Evolutionary conservation across 768 basidiomycete species (phyloP).

Genomic region (Fistulinella prunicolor): DNA sequence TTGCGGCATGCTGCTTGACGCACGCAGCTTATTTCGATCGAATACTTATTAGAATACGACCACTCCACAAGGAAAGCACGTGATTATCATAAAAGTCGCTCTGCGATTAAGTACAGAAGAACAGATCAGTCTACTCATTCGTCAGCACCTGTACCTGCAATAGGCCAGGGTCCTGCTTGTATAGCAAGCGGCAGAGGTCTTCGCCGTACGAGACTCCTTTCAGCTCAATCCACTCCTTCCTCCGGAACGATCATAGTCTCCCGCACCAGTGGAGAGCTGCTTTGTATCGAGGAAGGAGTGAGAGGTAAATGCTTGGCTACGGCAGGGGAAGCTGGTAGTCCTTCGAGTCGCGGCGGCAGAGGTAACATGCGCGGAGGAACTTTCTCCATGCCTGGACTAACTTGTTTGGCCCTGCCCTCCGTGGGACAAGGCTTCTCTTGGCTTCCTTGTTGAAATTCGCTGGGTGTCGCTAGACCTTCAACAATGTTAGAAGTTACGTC

Average conservation of each 20-base stretch:
- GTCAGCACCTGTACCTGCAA: conserved; percentile 12
- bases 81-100: conserved; percentile 20
- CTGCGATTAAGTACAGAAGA: conserved; percentile 1
- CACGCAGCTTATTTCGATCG: conserved; percentile 9
- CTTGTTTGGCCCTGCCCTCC: conserved; percentile 4
- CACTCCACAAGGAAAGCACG: conserved; percentile 10
- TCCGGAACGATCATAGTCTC: conserved; percentile 21
- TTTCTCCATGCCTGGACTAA: neutral
- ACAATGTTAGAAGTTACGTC: conserved; percentile 3
- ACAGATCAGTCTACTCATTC: conserved; percentile 11
- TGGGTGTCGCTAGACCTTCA: conserved; percentile 36
- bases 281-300: conserved; percentile 2
- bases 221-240: conserved; percentile 14
- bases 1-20: conserved; percentile 7
- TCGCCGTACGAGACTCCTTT: conserved; percentile 37
- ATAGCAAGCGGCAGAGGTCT: conserved; percentile 41
- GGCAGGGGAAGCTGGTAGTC: conserved; percentile 1
- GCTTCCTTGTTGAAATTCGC: conserved; percentile 9
- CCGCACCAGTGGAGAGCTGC: conserved; percentile 20
- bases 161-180: conserved; percentile 4
- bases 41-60: no score
- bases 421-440: conserved; percentile 3
- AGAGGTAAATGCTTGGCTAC: neutral
- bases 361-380: neutral
- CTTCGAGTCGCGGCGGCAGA: neutral